phyloP scores from a whole-genome alignment of 192 early-diverging fungal species.

The Entomortierella chlamydospora region DNA sequence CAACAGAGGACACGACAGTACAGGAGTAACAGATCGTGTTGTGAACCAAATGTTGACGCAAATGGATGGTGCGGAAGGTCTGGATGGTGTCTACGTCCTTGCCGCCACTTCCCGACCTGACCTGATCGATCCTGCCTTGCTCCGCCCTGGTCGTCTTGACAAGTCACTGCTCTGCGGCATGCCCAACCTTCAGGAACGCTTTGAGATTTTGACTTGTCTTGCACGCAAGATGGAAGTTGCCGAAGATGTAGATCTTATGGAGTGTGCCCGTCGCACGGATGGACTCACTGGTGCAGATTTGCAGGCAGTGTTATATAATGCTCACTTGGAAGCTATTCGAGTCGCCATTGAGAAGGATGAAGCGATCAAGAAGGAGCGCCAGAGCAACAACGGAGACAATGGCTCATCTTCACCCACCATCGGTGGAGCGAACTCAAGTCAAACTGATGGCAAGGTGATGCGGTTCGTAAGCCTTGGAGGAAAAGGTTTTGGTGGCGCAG shows the following conservation, averaged over 20 bases:
- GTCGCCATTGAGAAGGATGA: constrained; percentile 66
- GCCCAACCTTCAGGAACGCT: constrained; percentile 78
- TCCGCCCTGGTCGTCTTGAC: constrained; percentile 86
- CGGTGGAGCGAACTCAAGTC: constrained; percentile 25
- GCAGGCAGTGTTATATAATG: constrained; percentile 93
- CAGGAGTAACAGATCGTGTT: constrained; percentile 97
- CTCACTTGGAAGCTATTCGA: constrained; percentile 91
- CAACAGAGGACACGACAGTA: constrained; percentile 95
- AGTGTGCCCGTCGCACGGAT: constrained; percentile 73
- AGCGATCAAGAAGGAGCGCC: constrained; percentile 55
- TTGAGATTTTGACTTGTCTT: constrained; percentile 84
- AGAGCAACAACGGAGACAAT: constrained; percentile 13
- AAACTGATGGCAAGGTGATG: constrained; percentile 53
- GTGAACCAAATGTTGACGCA: constrained; percentile 99
- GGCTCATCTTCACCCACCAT: constrained; percentile 15
- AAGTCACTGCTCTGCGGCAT: constrained; percentile 89
- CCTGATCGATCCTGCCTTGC: constrained; percentile 83
- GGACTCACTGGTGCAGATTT: constrained; percentile 94
- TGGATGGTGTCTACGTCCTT: constrained; percentile 96
- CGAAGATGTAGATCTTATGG: constrained; percentile 70
- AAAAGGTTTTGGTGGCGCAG: constrained; percentile 13
- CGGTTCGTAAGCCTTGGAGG: constrained; percentile 49
- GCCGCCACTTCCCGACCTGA: constrained; percentile 94
- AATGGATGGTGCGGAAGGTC: constrained; percentile 98
- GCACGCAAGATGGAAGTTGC: constrained; percentile 77